Evolutionary conservation across 2,329 filamentous ascomycete genomes (phyloP).

Genomic region (Phaeosphaeriaceae sp.): DNA sequence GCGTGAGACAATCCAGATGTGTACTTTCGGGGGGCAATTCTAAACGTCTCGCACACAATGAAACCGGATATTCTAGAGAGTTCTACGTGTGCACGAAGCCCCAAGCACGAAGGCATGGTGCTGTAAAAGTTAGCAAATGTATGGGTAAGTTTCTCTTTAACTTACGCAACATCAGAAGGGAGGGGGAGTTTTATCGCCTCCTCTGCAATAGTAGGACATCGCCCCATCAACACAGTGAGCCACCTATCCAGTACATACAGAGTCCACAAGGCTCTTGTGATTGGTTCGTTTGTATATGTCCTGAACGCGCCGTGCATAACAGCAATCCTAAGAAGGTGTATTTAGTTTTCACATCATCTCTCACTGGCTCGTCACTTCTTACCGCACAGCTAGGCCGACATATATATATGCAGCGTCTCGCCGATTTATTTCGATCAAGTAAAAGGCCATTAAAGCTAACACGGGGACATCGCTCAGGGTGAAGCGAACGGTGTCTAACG

Average conservation of each 20-base stretch:
- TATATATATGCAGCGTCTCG: slow-evolving; percentile 36
- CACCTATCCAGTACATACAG: slow-evolving; percentile 37
- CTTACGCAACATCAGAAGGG: slow-evolving; percentile 30
- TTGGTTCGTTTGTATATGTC: slow-evolving; percentile 24
- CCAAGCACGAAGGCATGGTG: slow-evolving; percentile 26
- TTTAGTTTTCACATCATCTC: slow-evolving; percentile 1
- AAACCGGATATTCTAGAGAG: slow-evolving; percentile 30
- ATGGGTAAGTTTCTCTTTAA: not conserved
- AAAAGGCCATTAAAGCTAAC: slow-evolving; percentile 34
- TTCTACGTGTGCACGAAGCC: slow-evolving; percentile 31
- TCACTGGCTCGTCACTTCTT: not conserved
- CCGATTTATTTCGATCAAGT: slow-evolving; percentile 38
- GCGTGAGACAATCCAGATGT: slow-evolving; percentile 8
- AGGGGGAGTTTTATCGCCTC: slow-evolving; percentile 32
- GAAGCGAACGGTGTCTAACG: slow-evolving; percentile 32
- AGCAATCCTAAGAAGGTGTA: slow-evolving; percentile 15
- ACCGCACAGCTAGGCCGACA: slow-evolving; percentile 30
- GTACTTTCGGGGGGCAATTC: slow-evolving; percentile 24
- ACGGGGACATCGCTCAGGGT: slow-evolving; percentile 32
- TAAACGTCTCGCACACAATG: slow-evolving; percentile 36
- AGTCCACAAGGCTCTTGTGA: slow-evolving; percentile 31
- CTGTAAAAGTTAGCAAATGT: slow-evolving; percentile 19
- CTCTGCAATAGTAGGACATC: slow-evolving; percentile 31
- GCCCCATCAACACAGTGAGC: slow-evolving; percentile 35
- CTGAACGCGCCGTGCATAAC: slow-evolving; percentile 33